Evolutionary conservation across 129 eudicot genomes (phyloP).

Genomic region (Lonicera japonica): DNA sequence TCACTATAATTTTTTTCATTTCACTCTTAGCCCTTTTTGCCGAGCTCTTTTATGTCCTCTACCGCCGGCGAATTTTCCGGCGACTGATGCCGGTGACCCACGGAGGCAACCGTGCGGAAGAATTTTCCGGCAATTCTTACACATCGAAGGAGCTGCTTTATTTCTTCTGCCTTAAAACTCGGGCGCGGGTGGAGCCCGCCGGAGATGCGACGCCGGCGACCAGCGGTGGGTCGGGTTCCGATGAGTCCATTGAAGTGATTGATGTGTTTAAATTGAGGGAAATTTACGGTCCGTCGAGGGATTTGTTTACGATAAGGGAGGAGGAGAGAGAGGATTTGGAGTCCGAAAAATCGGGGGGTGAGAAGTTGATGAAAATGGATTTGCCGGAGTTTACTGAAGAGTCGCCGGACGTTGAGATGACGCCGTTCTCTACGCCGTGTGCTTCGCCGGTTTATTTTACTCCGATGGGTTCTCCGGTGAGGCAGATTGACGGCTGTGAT

Average conservation of each 20-base stretch:
- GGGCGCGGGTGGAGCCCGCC: conserved; percentile 36
- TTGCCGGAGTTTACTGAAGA: conserved; percentile 25
- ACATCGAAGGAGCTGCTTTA: conserved; percentile 37
- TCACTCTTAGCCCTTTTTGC: conserved; percentile 43
- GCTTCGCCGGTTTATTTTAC: conserved; percentile 62
- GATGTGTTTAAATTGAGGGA: no score
- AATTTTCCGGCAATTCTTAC: no score
- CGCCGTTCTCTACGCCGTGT: conserved; percentile 47
- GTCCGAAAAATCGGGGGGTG: conserved; percentile 14
- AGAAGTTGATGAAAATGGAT: conserved; percentile 34
- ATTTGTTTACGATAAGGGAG: no score
- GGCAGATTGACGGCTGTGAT: conserved; percentile 6
- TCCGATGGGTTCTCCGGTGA: conserved; percentile 52
- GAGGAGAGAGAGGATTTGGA: no score
- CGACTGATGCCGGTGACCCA: conserved; percentile 6
- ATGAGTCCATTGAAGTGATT: no score
- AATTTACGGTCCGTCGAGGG: no score
- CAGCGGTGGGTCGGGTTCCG: conserved; percentile 1
- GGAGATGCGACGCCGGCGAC: no score
- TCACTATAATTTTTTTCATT: conserved; percentile 38
- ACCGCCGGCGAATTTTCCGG: conserved; percentile 40
- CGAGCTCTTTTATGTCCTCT: conserved; percentile 53
- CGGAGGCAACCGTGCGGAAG: background rate
- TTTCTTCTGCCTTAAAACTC: conserved; percentile 33
- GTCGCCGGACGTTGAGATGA: conserved; percentile 23